A percentile compares a stretch with the other conserved stretches of the same genome.
Conservation (phyloP, 2,329 filamentous ascomycete species). For the Botryotinia narcissicola region DNA sequence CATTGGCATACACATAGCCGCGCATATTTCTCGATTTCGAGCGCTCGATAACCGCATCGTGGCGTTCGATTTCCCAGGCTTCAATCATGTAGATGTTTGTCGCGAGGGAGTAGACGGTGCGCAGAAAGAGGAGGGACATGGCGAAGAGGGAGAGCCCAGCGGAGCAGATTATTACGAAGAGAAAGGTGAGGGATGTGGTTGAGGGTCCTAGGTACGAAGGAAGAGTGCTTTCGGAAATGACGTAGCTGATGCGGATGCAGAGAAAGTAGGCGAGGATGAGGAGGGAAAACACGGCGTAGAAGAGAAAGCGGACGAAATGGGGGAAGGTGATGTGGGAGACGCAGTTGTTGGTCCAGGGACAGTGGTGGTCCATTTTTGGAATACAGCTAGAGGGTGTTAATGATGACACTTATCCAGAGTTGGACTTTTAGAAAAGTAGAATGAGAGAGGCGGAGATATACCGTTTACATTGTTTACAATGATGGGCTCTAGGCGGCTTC, state of each 20-base stretch:
- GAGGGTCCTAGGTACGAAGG: slow-evolving; percentile 74
- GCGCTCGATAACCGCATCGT: slow-evolving; percentile 72
- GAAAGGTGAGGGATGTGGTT: slow-evolving; percentile 54
- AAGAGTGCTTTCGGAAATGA: slow-evolving; percentile 65
- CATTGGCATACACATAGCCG: slow-evolving; percentile 42
- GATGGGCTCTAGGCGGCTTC: slow-evolving; percentile 76
- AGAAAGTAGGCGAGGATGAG: slow-evolving; percentile 61
- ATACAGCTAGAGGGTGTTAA: slow-evolving; percentile 53
- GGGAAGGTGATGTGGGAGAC: slow-evolving; percentile 79
- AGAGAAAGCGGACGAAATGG: slow-evolving; percentile 76
- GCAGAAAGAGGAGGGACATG: slow-evolving; percentile 63
- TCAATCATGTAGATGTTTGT: slow-evolving; percentile 80
- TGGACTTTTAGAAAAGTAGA: not conserved
- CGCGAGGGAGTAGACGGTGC: slow-evolving; percentile 58
- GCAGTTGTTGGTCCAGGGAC: slow-evolving; percentile 81
- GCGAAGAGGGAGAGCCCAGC: slow-evolving; percentile 60
- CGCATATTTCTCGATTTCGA: slow-evolving; percentile 59
- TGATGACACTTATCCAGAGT: not conserved
- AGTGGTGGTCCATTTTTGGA: slow-evolving; percentile 83
- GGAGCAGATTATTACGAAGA: slow-evolving; percentile 59
- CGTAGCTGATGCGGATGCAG: slow-evolving; percentile 53
- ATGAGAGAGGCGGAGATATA: slow-evolving; percentile 29
- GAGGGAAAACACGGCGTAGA: slow-evolving; percentile 62
- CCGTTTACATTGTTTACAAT: slow-evolving; percentile 74
- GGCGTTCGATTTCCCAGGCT: slow-evolving; percentile 68